Conservation (phyloP, 2,329 filamentous ascomycete genomes). For the Aureobasidium sp. region DNA sequence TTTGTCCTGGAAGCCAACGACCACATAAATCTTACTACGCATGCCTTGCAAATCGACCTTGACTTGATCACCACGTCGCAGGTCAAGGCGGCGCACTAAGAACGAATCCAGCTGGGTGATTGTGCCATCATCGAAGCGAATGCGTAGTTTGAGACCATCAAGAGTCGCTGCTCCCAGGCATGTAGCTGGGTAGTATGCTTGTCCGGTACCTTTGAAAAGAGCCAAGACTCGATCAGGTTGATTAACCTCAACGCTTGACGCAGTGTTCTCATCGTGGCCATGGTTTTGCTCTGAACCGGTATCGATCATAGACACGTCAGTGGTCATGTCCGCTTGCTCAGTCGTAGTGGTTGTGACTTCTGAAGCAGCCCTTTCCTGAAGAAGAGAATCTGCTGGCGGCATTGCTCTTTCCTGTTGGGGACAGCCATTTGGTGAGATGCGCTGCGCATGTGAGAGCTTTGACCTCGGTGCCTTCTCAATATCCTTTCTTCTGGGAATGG, state of each 20-base stretch:
- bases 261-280: neutral
- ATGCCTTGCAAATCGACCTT: slow-evolving; percentile 40
- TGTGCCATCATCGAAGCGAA: slow-evolving; percentile 44
- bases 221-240: slow-evolving; percentile 51
- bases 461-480: slow-evolving; percentile 5
- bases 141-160: slow-evolving; percentile 35
- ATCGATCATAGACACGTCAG: neutral
- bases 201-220: slow-evolving; percentile 45
- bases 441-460: slow-evolving; percentile 1
- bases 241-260: slow-evolving; percentile 17
- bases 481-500: slow-evolving; percentile 1
- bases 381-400: neutral
- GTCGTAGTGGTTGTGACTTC: neutral
- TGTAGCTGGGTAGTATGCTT: slow-evolving; percentile 54
- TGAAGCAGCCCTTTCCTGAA: neutral
- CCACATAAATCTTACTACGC: slow-evolving; percentile 38
- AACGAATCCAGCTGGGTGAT: slow-evolving; percentile 33
- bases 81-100: slow-evolving; percentile 36
- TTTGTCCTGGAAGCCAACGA: slow-evolving; percentile 37
- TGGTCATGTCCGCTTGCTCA: neutral
- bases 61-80: slow-evolving; percentile 38
- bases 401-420: neutral
- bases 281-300: neutral
- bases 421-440: neutral
- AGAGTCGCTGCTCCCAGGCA: slow-evolving; percentile 43